phyloP scores from a whole-genome alignment of 2,329 filamentous ascomycete genomes.

The Botrytis medusae region DNA sequence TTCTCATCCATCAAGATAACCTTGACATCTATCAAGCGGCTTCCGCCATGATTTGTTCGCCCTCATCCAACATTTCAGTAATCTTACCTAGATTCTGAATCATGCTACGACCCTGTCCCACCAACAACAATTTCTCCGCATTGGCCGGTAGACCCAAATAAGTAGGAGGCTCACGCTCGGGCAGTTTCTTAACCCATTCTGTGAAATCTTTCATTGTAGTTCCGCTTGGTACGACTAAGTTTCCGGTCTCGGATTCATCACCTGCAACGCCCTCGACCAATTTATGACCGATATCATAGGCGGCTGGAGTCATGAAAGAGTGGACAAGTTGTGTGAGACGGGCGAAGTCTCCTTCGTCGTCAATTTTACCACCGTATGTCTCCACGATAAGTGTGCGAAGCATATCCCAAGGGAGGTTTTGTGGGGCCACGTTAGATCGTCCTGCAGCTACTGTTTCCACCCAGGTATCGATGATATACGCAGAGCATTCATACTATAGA shows the following conservation, averaged over 20 bases:
- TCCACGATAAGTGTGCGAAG: constrained; percentile 86
- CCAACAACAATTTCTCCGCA: constrained; percentile 90
- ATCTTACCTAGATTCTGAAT: constrained; percentile 82
- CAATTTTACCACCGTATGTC: constrained; percentile 97
- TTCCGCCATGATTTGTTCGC: constrained; percentile 83
- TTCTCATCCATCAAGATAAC: background rate
- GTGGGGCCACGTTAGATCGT: constrained; percentile 87
- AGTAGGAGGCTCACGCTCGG: constrained; percentile 93
- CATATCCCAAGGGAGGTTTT: constrained; percentile 96
- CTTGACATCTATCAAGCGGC: constrained; percentile 32
- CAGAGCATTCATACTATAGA: constrained; percentile 87
- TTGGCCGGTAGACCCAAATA: constrained; percentile 93
- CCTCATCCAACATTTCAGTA: constrained; percentile 86
- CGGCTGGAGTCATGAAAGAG: constrained; percentile 77
- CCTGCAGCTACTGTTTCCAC: constrained; percentile 78
- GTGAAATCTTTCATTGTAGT: constrained; percentile 85
- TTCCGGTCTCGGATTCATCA: constrained; percentile 51
- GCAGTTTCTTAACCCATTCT: constrained; percentile 85
- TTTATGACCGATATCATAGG: constrained; percentile 90
- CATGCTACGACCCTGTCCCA: constrained; percentile 82
- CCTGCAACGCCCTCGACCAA: constrained; percentile 64
- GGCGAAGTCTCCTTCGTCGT: constrained; percentile 81
- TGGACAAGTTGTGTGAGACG: constrained; percentile 72
- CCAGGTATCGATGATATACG: constrained; percentile 95
- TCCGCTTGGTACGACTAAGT: constrained; percentile 73